Percentiles rank a stretch among this genome's conserved stretches.
Evolutionary conservation across 2,329 filamentous ascomycete species (phyloP).

Genomic region (Colletotrichum sp.): DNA sequence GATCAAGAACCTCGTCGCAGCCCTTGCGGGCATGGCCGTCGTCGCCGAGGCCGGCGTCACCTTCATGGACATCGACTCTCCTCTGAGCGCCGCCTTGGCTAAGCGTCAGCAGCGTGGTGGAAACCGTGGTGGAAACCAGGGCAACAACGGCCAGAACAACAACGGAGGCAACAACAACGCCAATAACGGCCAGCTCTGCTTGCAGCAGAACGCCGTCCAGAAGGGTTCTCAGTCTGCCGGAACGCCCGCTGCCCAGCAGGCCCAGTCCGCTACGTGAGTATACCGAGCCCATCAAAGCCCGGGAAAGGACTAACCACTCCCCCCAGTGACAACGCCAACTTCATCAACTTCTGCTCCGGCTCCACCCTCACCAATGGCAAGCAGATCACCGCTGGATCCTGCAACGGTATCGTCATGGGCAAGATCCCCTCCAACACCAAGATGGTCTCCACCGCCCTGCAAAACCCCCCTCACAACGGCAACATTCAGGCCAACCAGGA

Average conservation of each 20-base stretch:
- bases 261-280: slow-evolving; percentile 57
- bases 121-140: slow-evolving; percentile 22
- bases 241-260: slow-evolving; percentile 50
- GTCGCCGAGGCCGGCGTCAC: slow-evolving; percentile 51
- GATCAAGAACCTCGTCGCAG: slow-evolving; percentile 49
- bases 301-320: background rate
- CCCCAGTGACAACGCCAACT: slow-evolving; percentile 61
- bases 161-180: slow-evolving; percentile 21
- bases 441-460: slow-evolving; percentile 64
- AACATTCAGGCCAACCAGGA: slow-evolving; percentile 49
- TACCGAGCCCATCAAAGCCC: too few relatives aligned
- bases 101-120: slow-evolving; percentile 42
- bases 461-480: slow-evolving; percentile 57
- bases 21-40: slow-evolving; percentile 53
- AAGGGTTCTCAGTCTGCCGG: slow-evolving; percentile 55
- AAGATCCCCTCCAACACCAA: slow-evolving; percentile 59
- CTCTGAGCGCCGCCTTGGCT: slow-evolving; percentile 40
- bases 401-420: slow-evolving; percentile 69
- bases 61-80: slow-evolving; percentile 34
- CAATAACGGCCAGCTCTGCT: slow-evolving; percentile 22
- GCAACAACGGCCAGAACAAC: slow-evolving; percentile 24
- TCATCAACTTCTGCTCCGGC: slow-evolving; percentile 67
- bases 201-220: slow-evolving; percentile 45
- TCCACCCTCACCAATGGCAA: slow-evolving; percentile 64
- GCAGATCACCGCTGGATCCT: slow-evolving; percentile 63